A percentile compares a stretch with the other conserved stretches of the same genome.
Conservation (phyloP, 2,329 filamentous ascomycete species). For the Colletotrichum truncatum region DNA sequence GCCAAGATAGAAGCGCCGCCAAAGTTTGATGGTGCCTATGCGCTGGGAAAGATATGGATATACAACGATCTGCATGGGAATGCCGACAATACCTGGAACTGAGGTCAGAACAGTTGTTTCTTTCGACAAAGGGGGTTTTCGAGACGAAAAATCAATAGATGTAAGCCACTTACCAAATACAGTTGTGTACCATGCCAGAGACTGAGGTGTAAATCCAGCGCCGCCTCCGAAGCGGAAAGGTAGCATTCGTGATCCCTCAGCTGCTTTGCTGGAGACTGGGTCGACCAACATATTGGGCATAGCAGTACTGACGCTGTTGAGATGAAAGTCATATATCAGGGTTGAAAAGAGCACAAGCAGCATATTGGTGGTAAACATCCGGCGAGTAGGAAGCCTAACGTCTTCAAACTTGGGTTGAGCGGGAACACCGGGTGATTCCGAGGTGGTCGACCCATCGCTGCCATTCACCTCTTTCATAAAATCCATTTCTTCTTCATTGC, state of each 20-base stretch:
- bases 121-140: too few relatives aligned
- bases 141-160: too few relatives aligned
- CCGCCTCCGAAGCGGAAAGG: constrained; percentile 2
- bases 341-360: background rate
- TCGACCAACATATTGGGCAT: background rate
- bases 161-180: constrained; percentile 1
- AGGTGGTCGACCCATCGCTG: background rate
- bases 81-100: background rate
- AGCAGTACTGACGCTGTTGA: background rate
- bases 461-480: background rate
- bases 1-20: background rate
- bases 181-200: background rate
- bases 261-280: background rate
- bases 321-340: background rate
- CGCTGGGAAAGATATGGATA: background rate
- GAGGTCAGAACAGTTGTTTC: too few relatives aligned
- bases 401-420: background rate
- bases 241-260: background rate
- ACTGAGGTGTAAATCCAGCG: background rate
- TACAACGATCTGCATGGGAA: background rate
- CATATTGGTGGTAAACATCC: background rate
- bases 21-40: background rate
- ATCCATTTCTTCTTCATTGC: background rate
- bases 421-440: background rate
- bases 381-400: background rate